Evolutionary conservation across 805 yeast species (phyloP).

Genomic region (Isabelozyma gotoi): DNA sequence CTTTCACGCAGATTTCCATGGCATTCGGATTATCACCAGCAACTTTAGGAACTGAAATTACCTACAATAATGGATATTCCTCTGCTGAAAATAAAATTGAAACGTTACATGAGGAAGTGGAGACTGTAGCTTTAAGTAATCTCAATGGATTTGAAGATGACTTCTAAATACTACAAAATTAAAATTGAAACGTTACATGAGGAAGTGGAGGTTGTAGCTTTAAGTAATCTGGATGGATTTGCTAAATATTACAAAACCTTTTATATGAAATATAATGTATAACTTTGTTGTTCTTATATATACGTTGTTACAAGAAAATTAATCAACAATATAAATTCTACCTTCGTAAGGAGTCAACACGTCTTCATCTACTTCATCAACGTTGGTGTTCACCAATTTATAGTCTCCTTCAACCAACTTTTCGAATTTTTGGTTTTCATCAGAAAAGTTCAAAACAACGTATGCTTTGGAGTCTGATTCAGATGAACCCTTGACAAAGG

Average conservation of each 20-base stretch:
- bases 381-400: slow-evolving; percentile 8
- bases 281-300: neutral
- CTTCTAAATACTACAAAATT: too few species aligned
- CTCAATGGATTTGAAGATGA: too few species aligned
- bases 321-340: slow-evolving; percentile 9
- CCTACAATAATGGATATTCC: neutral
- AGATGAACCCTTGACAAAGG: slow-evolving; percentile 28
- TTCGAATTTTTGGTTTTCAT: slow-evolving; percentile 10
- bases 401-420: slow-evolving; percentile 8
- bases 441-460: slow-evolving; percentile 22
- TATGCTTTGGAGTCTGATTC: slow-evolving; percentile 10
- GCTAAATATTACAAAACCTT: too few species aligned
- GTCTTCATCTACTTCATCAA: slow-evolving; percentile 4
- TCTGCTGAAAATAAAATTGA: neutral
- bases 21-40: slow-evolving; percentile 2
- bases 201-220: neutral
- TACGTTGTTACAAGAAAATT: neutral
- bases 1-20: slow-evolving; percentile 5
- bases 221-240: too few species aligned
- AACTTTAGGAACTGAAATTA: neutral
- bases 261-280: too few species aligned
- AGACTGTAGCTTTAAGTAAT: too few species aligned
- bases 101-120: neutral
- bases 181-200: neutral
- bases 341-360: slow-evolving; percentile 12